These are phyloP conservation scores for Camptophora hylomeconis DNA, from an alignment of 2,329 filamentous ascomycete genomes.

Conservation along the genomic window DNA sequence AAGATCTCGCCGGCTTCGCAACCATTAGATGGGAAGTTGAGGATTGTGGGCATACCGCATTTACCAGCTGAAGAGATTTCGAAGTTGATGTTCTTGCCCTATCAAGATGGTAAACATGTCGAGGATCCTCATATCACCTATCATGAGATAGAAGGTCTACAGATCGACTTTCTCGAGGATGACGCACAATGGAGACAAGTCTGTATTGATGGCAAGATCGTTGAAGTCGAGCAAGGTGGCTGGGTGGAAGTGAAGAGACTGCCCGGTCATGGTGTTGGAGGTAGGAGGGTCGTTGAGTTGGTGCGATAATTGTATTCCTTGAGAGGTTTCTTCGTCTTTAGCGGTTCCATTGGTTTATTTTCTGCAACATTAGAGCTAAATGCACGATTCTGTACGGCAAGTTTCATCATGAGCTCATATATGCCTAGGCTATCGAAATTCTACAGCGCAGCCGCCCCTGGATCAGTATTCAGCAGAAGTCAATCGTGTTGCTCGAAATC, in stretches of 20 bases:
- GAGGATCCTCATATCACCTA: constrained; percentile 51
- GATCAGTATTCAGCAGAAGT: too few species aligned
- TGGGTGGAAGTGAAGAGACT: constrained; percentile 49
- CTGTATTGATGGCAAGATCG: constrained; percentile 84
- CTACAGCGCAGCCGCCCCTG: too few species aligned
- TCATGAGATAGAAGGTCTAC: constrained; percentile 53
- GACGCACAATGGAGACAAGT: constrained; percentile 69
- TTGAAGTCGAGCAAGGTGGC: constrained; percentile 57
- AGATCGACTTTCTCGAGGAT: constrained; percentile 53
- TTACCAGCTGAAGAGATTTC: constrained; percentile 54
- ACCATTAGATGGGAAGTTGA: constrained; percentile 57
- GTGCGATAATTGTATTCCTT: too few species aligned
- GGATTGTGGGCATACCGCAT: constrained; percentile 63
- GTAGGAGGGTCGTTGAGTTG: constrained; percentile 26
- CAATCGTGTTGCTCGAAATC: too few species aligned
- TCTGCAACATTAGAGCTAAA: too few species aligned
- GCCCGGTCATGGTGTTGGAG: constrained; percentile 25
- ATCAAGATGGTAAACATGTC: constrained; percentile 44
- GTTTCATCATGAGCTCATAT: too few species aligned
- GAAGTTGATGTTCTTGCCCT: constrained; percentile 58
- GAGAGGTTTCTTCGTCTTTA: too few species aligned
- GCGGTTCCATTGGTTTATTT: too few species aligned
- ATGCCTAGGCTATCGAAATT: too few species aligned
- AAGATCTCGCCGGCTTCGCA: constrained; percentile 61
- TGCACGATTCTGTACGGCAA: too few species aligned